Evolutionary conservation across 148 eudicot genomes (phyloP), one percentile per base, ranked within the genome.

Genomic region (Rhododendron vialii): DNA sequence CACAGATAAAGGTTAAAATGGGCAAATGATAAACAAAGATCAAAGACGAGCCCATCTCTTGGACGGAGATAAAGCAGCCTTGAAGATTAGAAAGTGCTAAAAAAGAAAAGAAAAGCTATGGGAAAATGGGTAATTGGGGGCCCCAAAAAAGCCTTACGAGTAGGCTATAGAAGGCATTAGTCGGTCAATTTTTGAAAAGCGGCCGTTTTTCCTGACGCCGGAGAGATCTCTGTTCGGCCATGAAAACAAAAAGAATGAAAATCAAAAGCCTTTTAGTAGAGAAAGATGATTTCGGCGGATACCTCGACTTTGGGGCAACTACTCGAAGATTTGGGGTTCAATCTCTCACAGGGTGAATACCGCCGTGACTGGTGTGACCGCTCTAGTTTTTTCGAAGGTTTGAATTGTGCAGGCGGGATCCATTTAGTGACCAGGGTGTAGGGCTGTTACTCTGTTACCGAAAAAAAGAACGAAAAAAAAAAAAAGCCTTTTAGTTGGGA

Each of bases 181-280:
- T 26, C 41, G 6, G 63, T 48, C 41, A 26, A n/a, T 28, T 15
- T 7, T 15, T 7, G 28, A 24, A 80, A 50, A 80, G 83, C 83
- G 35, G 83, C 83, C 65, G 83, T 80, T 80, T 7, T 80, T 30
- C 14, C 83, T 80, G 83, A 81, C 10, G 33, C 53, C 48, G 35
- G 61, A 79, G 59, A 35, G 33, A 38, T 73, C 22, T 6, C 22
- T 6, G 63, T 81, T 53, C 26, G 57, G 57, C 65, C 65, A 26
- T 48, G 38, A 50, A 45, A 80, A 47, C 51, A n/a, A 80, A 81
- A 81, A 28, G 33, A 26, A 67, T 10, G 33, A 41, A 15, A 67
- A 28, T 22, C 4, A 18, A 18, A 59, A 20, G 26, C 35, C 35
- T 51, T 81, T 53, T 2, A 7, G 13, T 30, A 12, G 4, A 22